Base-by-base conservation (phyloP, 768 basidiomycete species). In the Psilocybe cyanescens region DNA sequence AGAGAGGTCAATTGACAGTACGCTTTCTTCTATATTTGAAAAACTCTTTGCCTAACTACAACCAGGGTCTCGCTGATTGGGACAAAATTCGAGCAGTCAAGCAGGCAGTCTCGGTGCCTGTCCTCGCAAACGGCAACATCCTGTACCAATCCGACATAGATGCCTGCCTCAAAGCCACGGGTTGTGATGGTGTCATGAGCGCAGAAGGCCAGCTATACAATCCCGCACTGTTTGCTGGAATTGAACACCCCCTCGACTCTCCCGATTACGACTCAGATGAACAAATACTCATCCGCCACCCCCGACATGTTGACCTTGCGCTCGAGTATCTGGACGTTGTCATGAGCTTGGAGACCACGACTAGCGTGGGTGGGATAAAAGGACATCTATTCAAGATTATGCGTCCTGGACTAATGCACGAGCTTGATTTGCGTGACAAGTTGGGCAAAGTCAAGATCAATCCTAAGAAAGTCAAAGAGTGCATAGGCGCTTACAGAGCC, bases 101-200 rank as follows among this genome's bases (percentile, higher is more conserved):
- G 73, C 74, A 91, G 66, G 92, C 93, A 0, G 93, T 99, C 39
- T 86, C 86, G 0, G 85, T 99, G 0, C 97, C 96, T 3, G 95
- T 99, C 3, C 93, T 99, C 72, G 96, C 97, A 0, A 99, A 99
- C 73, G 97, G 97, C 30, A 99, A 98, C 73, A 86, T 98, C 61
- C 86, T 98, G 11, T 94, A 89, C 72, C 84, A 90, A 47, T 82
- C 86, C n/a, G 96, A 99, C 74, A 85, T 98, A 50, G 81, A 83
- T 54, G 77, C 79, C 9, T 98, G 95, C 73, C 76, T 99, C 33
- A 82, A 84, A 24, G 84, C 85, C 52, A 99, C 97, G 0, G 94
- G 95, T 12, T 90, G 87, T 5, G 95, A 97, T 68, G 97, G 87
- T 0, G 88, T 99, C 60, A 97, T 98, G 95, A 89, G 87, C 46